Conservation (phyloP, 345 rosid species). For the Camelina laxa region DNA sequence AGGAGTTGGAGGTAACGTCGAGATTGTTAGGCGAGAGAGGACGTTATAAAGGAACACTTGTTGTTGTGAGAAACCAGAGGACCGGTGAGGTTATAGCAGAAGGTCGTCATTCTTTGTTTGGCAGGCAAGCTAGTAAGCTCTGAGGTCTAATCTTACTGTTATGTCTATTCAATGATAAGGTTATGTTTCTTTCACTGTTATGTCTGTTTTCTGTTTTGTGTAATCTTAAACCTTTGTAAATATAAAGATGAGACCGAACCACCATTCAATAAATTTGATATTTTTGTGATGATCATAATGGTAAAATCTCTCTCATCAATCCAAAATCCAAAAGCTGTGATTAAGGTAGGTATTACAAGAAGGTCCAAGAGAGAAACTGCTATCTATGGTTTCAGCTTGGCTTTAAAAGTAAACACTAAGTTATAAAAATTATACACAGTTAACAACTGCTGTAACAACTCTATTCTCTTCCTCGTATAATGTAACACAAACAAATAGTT, state of each 20-base stretch:
- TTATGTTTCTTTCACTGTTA: background rate
- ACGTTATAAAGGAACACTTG: too few relatives aligned
- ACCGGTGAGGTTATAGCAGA: conserved; percentile 84
- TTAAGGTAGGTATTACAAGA: too few relatives aligned
- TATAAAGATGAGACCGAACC: background rate
- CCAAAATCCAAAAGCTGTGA: too few relatives aligned
- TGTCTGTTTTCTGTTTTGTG: background rate
- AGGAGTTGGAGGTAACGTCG: conserved; percentile 77
- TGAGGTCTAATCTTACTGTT: conserved; percentile 23
- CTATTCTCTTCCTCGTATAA: background rate
- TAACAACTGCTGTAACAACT: conserved; percentile 47
- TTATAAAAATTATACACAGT: background rate
- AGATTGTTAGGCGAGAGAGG: conserved; percentile 74
- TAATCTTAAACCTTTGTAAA: conserved; percentile 11
- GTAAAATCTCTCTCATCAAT: background rate
- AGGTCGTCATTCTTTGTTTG: conserved; percentile 91
- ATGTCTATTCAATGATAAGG: background rate
- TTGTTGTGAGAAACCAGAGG: too few relatives aligned
- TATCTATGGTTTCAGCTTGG: too few relatives aligned
- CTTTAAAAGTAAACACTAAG: too few relatives aligned
- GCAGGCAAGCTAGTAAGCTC: conserved; percentile 70
- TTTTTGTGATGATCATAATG: background rate
- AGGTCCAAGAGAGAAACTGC: too few relatives aligned
- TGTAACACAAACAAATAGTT: background rate
- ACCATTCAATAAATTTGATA: background rate